Evolutionary conservation across 106 monocot species (phyloP).

Genomic region (Cymbidium sinense): DNA sequence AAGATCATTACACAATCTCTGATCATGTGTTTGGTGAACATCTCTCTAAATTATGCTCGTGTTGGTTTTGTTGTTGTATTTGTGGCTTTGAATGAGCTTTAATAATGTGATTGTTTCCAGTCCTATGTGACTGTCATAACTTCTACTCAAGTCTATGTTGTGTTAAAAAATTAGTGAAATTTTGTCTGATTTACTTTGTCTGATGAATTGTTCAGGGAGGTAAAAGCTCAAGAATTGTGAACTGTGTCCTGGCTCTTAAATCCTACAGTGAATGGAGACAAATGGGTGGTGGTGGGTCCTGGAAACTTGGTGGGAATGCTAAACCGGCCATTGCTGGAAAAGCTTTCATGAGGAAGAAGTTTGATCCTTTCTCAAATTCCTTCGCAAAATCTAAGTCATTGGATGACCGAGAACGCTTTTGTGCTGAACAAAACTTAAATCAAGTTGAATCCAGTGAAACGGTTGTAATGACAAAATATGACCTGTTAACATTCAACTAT

Average conservation of each 20-base stretch:
- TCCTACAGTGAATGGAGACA: constrained; percentile 88
- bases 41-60: too few species aligned
- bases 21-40: too few species aligned
- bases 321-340: constrained; percentile 50
- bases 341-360: constrained; percentile 70
- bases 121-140: not conserved
- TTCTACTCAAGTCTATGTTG: not conserved
- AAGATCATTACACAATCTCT: too few species aligned
- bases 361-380: constrained; percentile 45
- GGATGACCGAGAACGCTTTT: constrained; percentile 35
- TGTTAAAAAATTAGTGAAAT: not conserved
- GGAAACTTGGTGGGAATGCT: constrained; percentile 5
- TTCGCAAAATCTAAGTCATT: constrained; percentile 35
- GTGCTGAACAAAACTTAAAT: constrained; percentile 22
- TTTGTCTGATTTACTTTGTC: not conserved
- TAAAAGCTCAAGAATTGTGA: constrained; percentile 69
- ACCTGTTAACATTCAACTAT: not conserved
- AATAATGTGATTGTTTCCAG: not conserved
- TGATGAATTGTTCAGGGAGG: constrained; percentile 51
- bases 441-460: constrained; percentile 44
- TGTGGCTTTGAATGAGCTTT: too few species aligned
- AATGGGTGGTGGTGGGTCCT: constrained; percentile 6
- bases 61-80: too few species aligned
- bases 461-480: constrained; percentile 27
- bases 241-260: constrained; percentile 80